Percentiles rank a stretch among this genome's conserved stretches.
phyloP scores from a whole-genome alignment of 345 rosid genomes.

The Euclidium syriacum region DNA sequence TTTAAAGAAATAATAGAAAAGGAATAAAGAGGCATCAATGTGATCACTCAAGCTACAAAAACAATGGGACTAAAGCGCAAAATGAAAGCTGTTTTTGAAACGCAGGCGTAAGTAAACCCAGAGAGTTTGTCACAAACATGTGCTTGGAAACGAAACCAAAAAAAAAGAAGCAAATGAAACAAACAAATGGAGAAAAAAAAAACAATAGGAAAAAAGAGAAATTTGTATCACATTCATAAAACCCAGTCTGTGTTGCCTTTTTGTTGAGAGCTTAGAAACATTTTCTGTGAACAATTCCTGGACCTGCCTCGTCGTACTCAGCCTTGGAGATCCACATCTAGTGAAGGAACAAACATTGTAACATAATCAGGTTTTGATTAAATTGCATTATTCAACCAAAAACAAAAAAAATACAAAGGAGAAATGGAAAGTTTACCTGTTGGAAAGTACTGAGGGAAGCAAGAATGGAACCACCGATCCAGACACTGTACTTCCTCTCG shows the following conservation, averaged over 20 bases:
- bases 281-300: constrained; percentile 38
- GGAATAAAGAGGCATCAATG: constrained; percentile 31
- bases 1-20: constrained; percentile 15
- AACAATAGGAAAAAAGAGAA: constrained; percentile 9
- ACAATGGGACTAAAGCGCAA: constrained; percentile 30
- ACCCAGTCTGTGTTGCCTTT: constrained; percentile 9
- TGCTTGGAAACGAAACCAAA: constrained; percentile 19
- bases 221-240: constrained; percentile 30
- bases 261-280: constrained; percentile 31
- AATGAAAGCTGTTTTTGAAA: constrained; percentile 22
- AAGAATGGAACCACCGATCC: constrained; percentile 77
- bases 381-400: background rate
- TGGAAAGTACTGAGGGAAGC: constrained; percentile 80
- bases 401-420: background rate
- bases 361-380: background rate
- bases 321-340: constrained; percentile 40
- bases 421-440: constrained; percentile 36
- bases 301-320: constrained; percentile 37
- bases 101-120: constrained; percentile 31
- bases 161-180: constrained; percentile 24
- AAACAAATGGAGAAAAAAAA: constrained; percentile 26
- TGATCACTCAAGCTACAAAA: constrained; percentile 36
- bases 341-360: background rate
- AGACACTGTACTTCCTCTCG: constrained; percentile 72
- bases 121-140: constrained; percentile 30